Base-by-base conservation (phyloP, 2,329 filamentous ascomycete genomes). In the Cordyceps pruinosa region DNA sequence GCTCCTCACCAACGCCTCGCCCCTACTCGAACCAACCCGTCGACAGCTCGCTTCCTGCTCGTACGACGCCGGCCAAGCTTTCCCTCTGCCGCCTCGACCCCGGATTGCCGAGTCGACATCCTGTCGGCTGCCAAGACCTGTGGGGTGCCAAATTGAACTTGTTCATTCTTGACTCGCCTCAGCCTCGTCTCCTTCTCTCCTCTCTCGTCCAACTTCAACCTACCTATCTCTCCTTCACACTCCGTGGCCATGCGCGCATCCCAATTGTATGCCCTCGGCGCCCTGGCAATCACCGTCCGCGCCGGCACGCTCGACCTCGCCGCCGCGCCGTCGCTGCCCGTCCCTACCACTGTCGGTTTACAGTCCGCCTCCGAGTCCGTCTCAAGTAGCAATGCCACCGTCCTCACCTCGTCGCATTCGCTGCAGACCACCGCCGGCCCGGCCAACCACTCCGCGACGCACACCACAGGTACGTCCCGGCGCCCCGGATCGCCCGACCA, bases 221-320 rank as follows among this genome's bases (percentile, higher is more conserved):
- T 30, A 30, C 44, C 44, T 37, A 41, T 21, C 6, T 19, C 37
- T 13, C 35, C 35, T 13, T 39, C 35, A 23, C 28, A 41, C 10
- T 23, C 41, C 6, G 41, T 34, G 34, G 37, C 55, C 10, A 66
- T 66, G 64, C 64, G 60, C 34, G 47, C 60, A 46, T 54, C 60
- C 26, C 59, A 58, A 49, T 37, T 62, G 26, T 28, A 63, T 34
- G 56, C 46, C 15, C 42, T 61, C 32, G 60, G 56, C 26, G 23
- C 56, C 58, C 56, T 50, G 28, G 61, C 59, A 46, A 49, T 60
- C 37, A 39, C 60, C 45, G 61, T 57, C 41, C 23, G 42, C 30
- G 58, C 61, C 35, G 53, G 32, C 34, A 34, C 47, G 10, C 21
- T 37, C 19, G 39, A 26, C 30, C 10, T 39, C 15, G 47, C 15